Base-by-base conservation (phyloP, 2,329 filamentous ascomycete genomes). In the Neonectria hederae region DNA sequence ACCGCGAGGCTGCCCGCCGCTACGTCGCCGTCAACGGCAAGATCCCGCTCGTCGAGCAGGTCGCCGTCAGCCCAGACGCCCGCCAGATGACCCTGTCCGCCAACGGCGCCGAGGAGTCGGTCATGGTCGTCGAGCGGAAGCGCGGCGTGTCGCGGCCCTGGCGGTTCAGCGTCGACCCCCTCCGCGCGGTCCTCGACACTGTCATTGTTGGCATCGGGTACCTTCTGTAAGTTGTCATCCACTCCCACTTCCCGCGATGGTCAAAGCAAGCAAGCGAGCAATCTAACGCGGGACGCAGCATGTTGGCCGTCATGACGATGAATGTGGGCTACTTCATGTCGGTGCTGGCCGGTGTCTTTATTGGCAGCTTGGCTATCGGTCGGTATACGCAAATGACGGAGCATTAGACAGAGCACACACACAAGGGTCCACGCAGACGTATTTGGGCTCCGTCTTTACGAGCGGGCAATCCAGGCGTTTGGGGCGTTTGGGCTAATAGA, bases 251-350 rank as follows among this genome's bases (percentile, higher is more conserved):
- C 14, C 32, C 32, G 5, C 2, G 14, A 17, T n/a, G 35, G 1
- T 28, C 17, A 40, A 7, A 14, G 38, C 11, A 14, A 21, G 30
- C 1, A 1, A 3, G 30, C 1, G 1, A 3, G 9, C 11, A 22
- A 35, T 17, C 51, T 65, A 21, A 54, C 48, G 14, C 62, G 51
- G 58, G 11, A 10, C n/a, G 6, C 56, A 97, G 94, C 64, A 97
- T 97, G 94, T 82, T 97, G 80, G 92, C 92, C 14, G 91, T 97
- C 75, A 97, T 96, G 93, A 94, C 92, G 1, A 88, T 93, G 82
- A 96, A 96, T 72, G 86, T 95, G 17, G 93, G 92, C 13, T 96
- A 96, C 76, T 95, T 95, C 77, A 79, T 93, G 59, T 94, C 92
- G 0, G 86, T 94, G n/a, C 84, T 96, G 7, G 89, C 84, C 1